Base-by-base conservation (phyloP, 2,329 filamentous ascomycete genomes). In the Ascochyta koolunga region DNA sequence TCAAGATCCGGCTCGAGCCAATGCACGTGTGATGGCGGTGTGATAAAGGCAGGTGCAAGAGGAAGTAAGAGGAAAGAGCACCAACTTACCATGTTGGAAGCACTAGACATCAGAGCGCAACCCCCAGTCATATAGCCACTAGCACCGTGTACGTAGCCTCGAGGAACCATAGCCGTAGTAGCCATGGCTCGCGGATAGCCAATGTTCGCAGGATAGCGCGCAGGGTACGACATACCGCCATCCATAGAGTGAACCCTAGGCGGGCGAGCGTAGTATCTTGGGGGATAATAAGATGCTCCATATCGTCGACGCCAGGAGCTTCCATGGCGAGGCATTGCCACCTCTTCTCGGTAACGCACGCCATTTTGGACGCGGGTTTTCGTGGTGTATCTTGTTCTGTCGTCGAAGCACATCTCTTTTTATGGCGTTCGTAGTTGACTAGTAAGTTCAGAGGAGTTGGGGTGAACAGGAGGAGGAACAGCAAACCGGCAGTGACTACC, bases 201-300 rank as follows among this genome's bases (percentile, higher is more conserved):
- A 19, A 45, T 40, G 8, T 62, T 50, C 18, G 50, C 41, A 8
- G 54, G 40, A 31, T 59, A 52, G 7, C 54, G 56, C 22, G 54
- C 53, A 36, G 60, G 48, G 27, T 54, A 31, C 4, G 25, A 37
- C n/a, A 54, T 15, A 21, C 35, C 49, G 24, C 36, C 38, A 21
- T 43, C 41, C 15, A 50, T 44, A 27, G 59, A 59, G 33, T 50
- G 55, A 29, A 45, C 54, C 33, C 22, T 16, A 19, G 62, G 68
- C 16, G 58, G 52, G 9, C 58, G 56, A 45, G 38, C 13, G 42
- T 70, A 71, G 59, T 71, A 71, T 18, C 56, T 56, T 4, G 61
- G 50, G 15, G 68, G 68, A 44, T 70, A 71, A 58, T 71, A 71
- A 4, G 64, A 48, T 27, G 60, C 60, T 19, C 64, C 68, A 40